phyloP scores from a whole-genome alignment of 2,329 filamentous ascomycete species.

The Talaromyces sp. region DNA sequence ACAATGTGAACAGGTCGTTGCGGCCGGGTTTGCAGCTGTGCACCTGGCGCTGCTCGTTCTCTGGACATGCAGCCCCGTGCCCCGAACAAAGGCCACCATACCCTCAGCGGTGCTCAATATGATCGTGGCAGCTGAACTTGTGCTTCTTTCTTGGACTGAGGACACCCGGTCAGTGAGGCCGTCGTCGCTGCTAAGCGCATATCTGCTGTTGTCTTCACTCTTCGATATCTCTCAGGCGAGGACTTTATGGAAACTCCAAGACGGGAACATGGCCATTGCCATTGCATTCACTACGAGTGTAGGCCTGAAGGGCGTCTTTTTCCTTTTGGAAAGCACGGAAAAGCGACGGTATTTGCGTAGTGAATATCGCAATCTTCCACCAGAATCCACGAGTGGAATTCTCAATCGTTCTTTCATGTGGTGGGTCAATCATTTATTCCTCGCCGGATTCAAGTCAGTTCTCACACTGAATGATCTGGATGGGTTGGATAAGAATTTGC shows the following conservation, averaged over 20 bases:
- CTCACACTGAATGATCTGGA: constrained; percentile 9
- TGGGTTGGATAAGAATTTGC: constrained; percentile 1
- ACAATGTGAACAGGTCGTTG: background rate
- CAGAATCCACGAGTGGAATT: constrained; percentile 10
- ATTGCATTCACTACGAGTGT: background rate
- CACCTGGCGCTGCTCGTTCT: constrained; percentile 16
- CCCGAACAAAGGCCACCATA: constrained; percentile 3
- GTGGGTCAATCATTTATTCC: constrained; percentile 8
- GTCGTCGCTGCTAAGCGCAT: background rate
- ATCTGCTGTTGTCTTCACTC: constrained; percentile 2
- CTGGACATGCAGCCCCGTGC: background rate
- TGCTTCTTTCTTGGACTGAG: constrained; percentile 11
- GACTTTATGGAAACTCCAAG: constrained; percentile 3
- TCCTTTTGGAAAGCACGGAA: background rate
- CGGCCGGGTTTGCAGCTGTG: background rate
- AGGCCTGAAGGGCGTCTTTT: background rate
- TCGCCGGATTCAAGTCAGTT: constrained; percentile 5
- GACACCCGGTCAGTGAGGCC: constrained; percentile 9
- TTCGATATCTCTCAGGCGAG: constrained; percentile 10
- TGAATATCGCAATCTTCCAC: constrained; percentile 3
- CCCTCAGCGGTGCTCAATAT: constrained; percentile 9
- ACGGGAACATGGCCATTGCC: background rate
- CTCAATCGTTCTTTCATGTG: constrained; percentile 12
- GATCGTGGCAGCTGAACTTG: constrained; percentile 2
- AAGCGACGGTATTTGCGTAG: background rate